Base-by-base conservation (phyloP, 2,329 filamentous ascomycete species). In the Ceratocystiopsis sp. region DNA sequence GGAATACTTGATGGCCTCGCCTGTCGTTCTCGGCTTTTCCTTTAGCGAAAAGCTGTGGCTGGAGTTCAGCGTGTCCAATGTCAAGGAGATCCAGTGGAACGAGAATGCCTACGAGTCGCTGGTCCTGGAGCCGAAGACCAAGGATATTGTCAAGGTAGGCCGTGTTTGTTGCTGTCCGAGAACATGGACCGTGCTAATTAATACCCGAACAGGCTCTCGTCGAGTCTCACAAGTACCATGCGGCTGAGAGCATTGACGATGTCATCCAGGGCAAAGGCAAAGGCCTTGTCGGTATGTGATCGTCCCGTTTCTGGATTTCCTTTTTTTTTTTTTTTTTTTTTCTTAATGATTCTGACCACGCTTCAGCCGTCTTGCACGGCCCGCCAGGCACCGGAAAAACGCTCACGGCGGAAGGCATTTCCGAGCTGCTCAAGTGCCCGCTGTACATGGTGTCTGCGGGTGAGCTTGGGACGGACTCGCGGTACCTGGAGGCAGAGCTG, bases 41-140 rank as follows among this genome's bases (percentile, higher is more conserved):
- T 93, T 94, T 57, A 76, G 75, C 1, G 84, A 93, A 60, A 94
- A 93, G 61, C 67, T 84, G 11, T 95, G 86, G 87, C 71, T 93
- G 0, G 84, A 94, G 57, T 85, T 94, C 53, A 78, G 77, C 0
- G 78, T 95, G 17, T 83, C 80, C 0, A 78, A 79, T 1, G 71
- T 94, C 48, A 72, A 74, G 38, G 81, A 93, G 4, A 89, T 94
- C 48, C 70, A 77, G 34, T 94, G 83, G 83, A 89, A 93, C 53
- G 75, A 82, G 37, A 70, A 75, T 14, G 86, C 86, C 0, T 94
- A 91, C 60, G 75, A 82, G 40, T 86, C 80, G 0, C 67, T 94
- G 29, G 84, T 94, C 1, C 67, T 94, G 0, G 66, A 74, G 52
- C 57, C 66, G 3, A 67, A 69, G 50, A 75, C 68, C 16, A 75